These are phyloP conservation scores for Seiridium cupressi DNA, from an alignment of 2,329 filamentous ascomycete genomes.

Conservation along the genomic window DNA sequence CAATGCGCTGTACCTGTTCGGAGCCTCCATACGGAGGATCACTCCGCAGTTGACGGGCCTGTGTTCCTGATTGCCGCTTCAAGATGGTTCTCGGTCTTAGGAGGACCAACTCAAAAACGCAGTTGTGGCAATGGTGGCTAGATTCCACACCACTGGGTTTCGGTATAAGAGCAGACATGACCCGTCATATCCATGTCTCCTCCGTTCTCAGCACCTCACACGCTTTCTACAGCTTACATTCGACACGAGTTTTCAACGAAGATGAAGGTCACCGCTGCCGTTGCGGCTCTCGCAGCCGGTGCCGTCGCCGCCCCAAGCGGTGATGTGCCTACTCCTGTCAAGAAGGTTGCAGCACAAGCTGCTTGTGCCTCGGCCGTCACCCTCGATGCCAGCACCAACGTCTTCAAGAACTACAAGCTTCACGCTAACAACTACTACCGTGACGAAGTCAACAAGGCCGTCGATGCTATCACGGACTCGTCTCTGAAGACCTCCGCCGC, in stretches of 20 bases:
- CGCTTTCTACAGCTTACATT: constrained; percentile 20
- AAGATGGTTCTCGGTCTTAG: constrained; percentile 3
- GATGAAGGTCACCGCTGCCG: constrained; percentile 27
- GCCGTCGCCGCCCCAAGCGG: constrained; percentile 23
- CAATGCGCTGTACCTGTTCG: constrained; percentile 13
- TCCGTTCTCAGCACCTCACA: constrained; percentile 14
- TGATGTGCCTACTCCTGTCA: constrained; percentile 1
- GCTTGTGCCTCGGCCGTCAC: constrained; percentile 25
- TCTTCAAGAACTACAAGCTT: constrained; percentile 27
- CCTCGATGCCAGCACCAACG: constrained; percentile 29
- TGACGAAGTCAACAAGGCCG: constrained; percentile 24
- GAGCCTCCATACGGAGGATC: constrained; percentile 26
- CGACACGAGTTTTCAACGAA: constrained; percentile 11
- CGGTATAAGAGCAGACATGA: constrained; percentile 23
- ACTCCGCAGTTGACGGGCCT: constrained; percentile 28
- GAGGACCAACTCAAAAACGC: background rate
- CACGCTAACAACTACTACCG: constrained; percentile 31
- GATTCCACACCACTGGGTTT: background rate
- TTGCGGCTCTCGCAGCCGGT: constrained; percentile 25
- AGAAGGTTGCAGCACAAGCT: constrained; percentile 1
- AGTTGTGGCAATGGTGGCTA: background rate
- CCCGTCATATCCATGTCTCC: constrained; percentile 9
- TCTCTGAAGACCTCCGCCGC: constrained; percentile 54
- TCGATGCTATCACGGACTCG: constrained; percentile 30
- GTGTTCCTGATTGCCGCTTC: constrained; percentile 27